Evolutionary conservation across 2,329 filamentous ascomycete genomes (phyloP).

Genomic region (Pseudocercospora ulei): DNA sequence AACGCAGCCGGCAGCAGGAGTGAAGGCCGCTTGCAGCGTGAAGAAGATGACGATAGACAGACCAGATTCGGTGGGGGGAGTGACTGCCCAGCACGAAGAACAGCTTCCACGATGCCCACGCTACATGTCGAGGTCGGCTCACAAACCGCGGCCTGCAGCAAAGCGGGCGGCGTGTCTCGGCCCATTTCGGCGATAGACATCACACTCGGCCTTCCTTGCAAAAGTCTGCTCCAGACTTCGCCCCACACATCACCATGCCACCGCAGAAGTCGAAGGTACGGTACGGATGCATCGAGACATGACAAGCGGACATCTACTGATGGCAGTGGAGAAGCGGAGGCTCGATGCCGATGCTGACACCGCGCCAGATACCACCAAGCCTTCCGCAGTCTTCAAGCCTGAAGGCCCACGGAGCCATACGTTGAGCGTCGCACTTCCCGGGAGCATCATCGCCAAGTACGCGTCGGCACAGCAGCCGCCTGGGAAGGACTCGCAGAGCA

Average conservation of each 20-base stretch:
- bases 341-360: slow-evolving; percentile 8
- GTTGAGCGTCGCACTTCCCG: slow-evolving; percentile 66
- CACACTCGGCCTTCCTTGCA: no score
- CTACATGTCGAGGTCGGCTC: slow-evolving; percentile 18
- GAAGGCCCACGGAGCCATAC: slow-evolving; percentile 59
- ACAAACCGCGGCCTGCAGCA: no score
- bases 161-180: no score
- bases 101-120: slow-evolving; percentile 43
- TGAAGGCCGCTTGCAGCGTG: slow-evolving; percentile 41
- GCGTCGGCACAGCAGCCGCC: no score
- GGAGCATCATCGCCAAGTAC: slow-evolving; percentile 66
- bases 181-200: no score
- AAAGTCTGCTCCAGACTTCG: no score
- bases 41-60: slow-evolving; percentile 44
- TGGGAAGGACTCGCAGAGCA: background rate
- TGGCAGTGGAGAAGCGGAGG: slow-evolving; percentile 19
- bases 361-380: slow-evolving; percentile 51
- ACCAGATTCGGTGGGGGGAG: slow-evolving; percentile 42
- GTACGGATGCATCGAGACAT: background rate
- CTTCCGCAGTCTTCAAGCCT: slow-evolving; percentile 59
- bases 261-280: slow-evolving; percentile 21
- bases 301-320: background rate
- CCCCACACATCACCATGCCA: slow-evolving; percentile 14
- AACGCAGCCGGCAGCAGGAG: slow-evolving; percentile 40
- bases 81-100: slow-evolving; percentile 43